Evolutionary conservation across 768 basidiomycete genomes (phyloP), one percentile per base, ranked within the genome.

Genomic region (Kwoniella europaea): DNA sequence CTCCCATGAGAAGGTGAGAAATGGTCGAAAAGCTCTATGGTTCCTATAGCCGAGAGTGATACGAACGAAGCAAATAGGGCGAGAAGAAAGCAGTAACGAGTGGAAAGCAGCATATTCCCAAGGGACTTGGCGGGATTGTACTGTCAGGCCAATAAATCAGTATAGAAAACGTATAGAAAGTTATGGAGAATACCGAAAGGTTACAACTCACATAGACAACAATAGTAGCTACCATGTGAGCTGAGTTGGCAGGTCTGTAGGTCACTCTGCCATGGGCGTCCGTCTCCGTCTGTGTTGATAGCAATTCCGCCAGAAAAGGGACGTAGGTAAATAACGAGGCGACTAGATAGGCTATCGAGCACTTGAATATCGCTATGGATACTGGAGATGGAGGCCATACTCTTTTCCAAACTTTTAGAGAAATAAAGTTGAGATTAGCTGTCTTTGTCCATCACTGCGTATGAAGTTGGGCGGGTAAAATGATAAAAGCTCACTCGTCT

Each of bases 121-220:
- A 91, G 85, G 0, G 93, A 94, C 79, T 96, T 94, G 29, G 94
- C 94, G 4, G 96, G 96, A 76, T 95, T 93, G 82, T 89, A 98
- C 83, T 98, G 94, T 35, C 35, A 35, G 35, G 35, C 35, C 4
- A 35, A 5, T 35, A 7, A 6, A 9, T 35, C 35, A 35, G 7
- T 35, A 35, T 35, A 35, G 35, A 35, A 9, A 7, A 35, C 35
- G 35, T 35, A 35, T 35, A 35, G 35, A 35, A 35, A 35, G 35
- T 35, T 35, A 35, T 35, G 35, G 35, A 35, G 7, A 6, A 35
- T 9, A 35, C 35, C 6, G 35, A 35, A 35, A 50, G 46, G 2
- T 5, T 13, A 50, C 13, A 15, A 85, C 91, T 79, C 82, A 94
- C 94, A 64, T 83, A 97, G 88, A 84, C 83, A 12, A 78, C 77